phyloP scores from a whole-genome alignment of 805 yeast species.

The Saccharomycopsis fibuligera region DNA sequence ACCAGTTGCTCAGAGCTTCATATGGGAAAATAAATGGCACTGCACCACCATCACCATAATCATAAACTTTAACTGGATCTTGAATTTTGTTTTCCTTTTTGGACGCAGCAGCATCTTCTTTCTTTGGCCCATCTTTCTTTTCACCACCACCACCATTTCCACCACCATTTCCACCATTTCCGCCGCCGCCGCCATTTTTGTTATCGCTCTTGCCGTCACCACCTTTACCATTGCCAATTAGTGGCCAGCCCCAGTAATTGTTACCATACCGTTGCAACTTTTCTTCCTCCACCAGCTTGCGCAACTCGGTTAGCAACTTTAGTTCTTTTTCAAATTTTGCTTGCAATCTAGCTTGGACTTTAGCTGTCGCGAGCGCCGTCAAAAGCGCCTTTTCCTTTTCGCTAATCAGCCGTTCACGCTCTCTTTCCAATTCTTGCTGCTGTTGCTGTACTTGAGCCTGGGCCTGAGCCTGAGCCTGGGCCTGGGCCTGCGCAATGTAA shows the following conservation, averaged over 20 bases:
- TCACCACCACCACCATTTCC: not conserved
- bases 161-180: not conserved
- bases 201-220: not conserved
- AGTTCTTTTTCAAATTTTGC: slow-evolving; percentile 19
- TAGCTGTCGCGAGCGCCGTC: slow-evolving; percentile 20
- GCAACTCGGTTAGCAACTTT: slow-evolving; percentile 5
- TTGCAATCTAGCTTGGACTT: slow-evolving; percentile 18
- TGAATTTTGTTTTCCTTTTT: slow-evolving; percentile 8
- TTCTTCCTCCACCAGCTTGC: slow-evolving; percentile 19
- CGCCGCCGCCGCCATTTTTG: too few relatives aligned
- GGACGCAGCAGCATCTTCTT: not conserved
- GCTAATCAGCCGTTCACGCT: slow-evolving; percentile 1
- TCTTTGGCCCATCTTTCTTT: not conserved
- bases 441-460: slow-evolving; percentile 24
- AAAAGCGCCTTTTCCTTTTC: slow-evolving; percentile 15
- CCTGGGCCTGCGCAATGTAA: slow-evolving; percentile 9
- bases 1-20: slow-evolving; percentile 17
- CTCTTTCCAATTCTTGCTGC: slow-evolving; percentile 7
- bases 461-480: slow-evolving; percentile 19
- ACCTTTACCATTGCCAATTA: not conserved
- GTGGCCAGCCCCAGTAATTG: slow-evolving; percentile 22
- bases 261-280: slow-evolving; percentile 20
- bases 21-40: slow-evolving; percentile 18
- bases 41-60: slow-evolving; percentile 1
- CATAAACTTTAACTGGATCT: slow-evolving; percentile 17